These are phyloP conservation scores for Malus sieversii DNA, from an alignment of 306 rosid genomes.

Conservation along the genomic window DNA sequence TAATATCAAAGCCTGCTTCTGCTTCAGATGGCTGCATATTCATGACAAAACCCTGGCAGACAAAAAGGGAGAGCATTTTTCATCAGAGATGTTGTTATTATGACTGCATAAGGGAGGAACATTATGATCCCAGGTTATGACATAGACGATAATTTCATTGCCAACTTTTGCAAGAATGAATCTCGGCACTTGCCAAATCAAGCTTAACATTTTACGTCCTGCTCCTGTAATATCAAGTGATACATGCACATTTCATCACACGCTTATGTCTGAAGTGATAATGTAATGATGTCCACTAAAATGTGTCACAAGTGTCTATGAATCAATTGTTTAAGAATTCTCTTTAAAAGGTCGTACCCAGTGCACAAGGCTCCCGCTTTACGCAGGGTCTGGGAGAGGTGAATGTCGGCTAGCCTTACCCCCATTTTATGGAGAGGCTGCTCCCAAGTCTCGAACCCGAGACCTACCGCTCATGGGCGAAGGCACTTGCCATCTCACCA, in stretches of 20 bases:
- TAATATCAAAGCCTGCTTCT: constrained; percentile 88
- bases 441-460: no score
- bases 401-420: no score
- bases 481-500: no score
- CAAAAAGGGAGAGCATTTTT: constrained; percentile 2
- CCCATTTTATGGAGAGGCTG: no score
- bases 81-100: not conserved
- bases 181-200: not conserved
- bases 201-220: not conserved
- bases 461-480: no score
- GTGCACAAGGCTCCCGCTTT: no score
- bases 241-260: not conserved
- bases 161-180: not conserved
- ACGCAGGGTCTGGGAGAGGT: no score
- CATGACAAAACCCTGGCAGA: constrained; percentile 90
- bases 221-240: not conserved
- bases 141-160: not conserved
- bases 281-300: not conserved
- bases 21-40: constrained; percentile 98
- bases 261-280: not conserved
- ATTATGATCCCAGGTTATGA: not conserved
- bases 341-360: no score
- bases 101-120: not conserved
- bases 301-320: not conserved
- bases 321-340: not conserved